Evolutionary conservation across 2,329 filamentous ascomycete genomes (phyloP).

Genomic region (Colletotrichum plurivorum): DNA sequence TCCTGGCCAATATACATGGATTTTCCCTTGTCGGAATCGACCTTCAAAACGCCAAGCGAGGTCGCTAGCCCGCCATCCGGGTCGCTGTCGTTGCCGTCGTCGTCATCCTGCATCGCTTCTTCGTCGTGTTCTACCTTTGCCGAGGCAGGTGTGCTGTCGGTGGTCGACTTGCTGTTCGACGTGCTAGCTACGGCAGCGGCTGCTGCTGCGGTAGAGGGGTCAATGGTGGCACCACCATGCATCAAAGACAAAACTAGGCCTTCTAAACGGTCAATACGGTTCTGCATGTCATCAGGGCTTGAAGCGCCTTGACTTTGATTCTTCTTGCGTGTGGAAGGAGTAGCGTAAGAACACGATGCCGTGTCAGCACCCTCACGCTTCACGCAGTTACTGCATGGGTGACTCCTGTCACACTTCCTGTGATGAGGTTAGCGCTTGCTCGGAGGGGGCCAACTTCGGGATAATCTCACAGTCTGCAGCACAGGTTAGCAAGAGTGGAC

Average conservation of each 20-base stretch:
- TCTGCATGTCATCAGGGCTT: slow-evolving; percentile 96
- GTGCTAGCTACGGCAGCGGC: slow-evolving; percentile 45
- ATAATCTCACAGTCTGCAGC: slow-evolving; percentile 53
- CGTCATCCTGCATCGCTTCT: slow-evolving; percentile 65
- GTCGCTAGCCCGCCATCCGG: slow-evolving; percentile 77
- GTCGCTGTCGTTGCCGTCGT: slow-evolving; percentile 76
- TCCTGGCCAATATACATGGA: slow-evolving; percentile 86
- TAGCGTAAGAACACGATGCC: slow-evolving; percentile 87
- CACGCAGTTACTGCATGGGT: slow-evolving; percentile 94
- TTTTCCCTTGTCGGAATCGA: slow-evolving; percentile 82
- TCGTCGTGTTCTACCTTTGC: slow-evolving; percentile 69
- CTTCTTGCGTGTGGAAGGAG: slow-evolving; percentile 80
- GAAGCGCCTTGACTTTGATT: slow-evolving; percentile 72
- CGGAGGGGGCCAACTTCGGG: slow-evolving; percentile 2
- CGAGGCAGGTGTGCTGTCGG: slow-evolving; percentile 60
- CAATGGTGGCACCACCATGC: slow-evolving; percentile 80
- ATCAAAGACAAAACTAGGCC: slow-evolving; percentile 92
- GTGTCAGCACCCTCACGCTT: slow-evolving; percentile 90
- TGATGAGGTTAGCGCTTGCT: slow-evolving; percentile 49
- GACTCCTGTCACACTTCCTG: slow-evolving; percentile 92
- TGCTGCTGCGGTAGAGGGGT: slow-evolving; percentile 54
- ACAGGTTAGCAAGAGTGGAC: slow-evolving; percentile 41
- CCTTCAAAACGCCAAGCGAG: slow-evolving; percentile 85
- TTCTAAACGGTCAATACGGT: slow-evolving; percentile 95
- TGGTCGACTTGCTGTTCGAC: slow-evolving; percentile 47